Evolutionary conservation across 2,329 filamentous ascomycete genomes (phyloP), one percentile per base, ranked within the genome.

Genomic region (Pyricularia sp.): DNA sequence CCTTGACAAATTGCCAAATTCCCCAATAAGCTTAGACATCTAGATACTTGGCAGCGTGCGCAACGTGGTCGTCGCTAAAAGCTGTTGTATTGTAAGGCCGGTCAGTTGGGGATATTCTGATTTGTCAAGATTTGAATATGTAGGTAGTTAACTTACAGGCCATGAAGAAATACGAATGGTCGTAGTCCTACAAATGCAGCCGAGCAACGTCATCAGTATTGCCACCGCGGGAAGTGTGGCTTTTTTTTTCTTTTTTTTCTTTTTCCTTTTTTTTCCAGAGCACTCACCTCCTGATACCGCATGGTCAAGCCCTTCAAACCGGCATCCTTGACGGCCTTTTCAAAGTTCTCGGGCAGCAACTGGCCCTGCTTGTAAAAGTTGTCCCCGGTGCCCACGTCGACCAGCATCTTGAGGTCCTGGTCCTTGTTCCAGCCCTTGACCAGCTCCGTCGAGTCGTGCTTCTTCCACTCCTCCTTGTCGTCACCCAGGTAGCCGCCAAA

Each of bases 131-230:
- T 14, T 4, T 7, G n/a, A 10, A 64, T 23, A 64, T 4, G 2
- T 2, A 64, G 17, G 10, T 30, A 30, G 28, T 33, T 5, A 23
- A 64, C 66, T 42, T 28, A 68, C 66, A 68, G 17, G 94, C 90
- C 84, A 99, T 96, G 80, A 97, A 97, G 81, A 89, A 99, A 82
- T 99, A 99, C 71, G 93, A 97, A 81, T 99, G 95, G 79, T 99
- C 95, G 77, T 99, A 98, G 71, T 89, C 93, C 81, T 92, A 76
- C 5, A n/a, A 33, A 20, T 33, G 50, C 31, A 23, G 12, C 23
- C 17, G 58, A 61, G 23, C 3, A 17, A 17, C 25, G 4, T 26
- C 1, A 12, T 28, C n/a, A 55, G 59, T 28, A 31, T 63, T n/a
- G 4, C 50, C 17, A 36, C 23, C 28, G 65, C 25, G 26, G n/a